Evolutionary conservation across 1,139 yeast genomes (phyloP), one percentile per base, ranked within the genome.

Genomic region (Saccharomyces hybrid): DNA sequence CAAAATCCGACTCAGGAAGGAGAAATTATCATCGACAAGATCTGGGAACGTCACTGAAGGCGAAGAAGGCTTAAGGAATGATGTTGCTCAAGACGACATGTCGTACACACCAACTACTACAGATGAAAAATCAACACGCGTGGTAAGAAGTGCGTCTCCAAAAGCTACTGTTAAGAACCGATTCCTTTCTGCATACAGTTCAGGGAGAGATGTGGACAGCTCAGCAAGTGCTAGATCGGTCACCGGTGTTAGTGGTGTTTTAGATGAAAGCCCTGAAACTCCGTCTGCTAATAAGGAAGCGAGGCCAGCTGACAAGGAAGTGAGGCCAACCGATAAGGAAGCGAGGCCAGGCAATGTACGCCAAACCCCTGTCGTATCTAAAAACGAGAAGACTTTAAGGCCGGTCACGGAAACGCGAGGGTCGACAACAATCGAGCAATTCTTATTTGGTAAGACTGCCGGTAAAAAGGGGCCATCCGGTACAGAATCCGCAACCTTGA

Each of bases 221-320:
- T 54, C 56, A 32, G 59, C 59, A 3, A 55, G 58, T 5, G 57
- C 56, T 2, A 47, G 55, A 28, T 57, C 59, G 9, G 49, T 57
- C 2, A 57, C 59, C 14, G 57, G 57, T 14, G 58, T 53, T 7
- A 57, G 59, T 47, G 59, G 59, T 25, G 54, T 57, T 4, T 48
- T 57, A 25, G 49, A 34, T 7, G 44, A 38, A 9, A 16, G 26
- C 2, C 7, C 50, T 20, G 27, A 23, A 29, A 44, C 31, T 5
- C 44, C 52, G 3, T 3, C 23, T 20, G 4, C 23, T 20, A n/a
- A 38, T 20, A 38, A 38, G 44, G 47, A 47, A 13, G 3, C 23
- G 23, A 20, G 23, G 23, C 23, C 23, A 20, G 23, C 23, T 20
- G 23, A 20, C 23, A 41, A 41, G 28, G 34, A 9, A 9, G 41